Percentiles rank a stretch among this genome's conserved stretches.
These are phyloP conservation scores for Durotheca rogersii DNA, from an alignment of 495 filamentous ascomycete species.

Conservation along the genomic window DNA sequence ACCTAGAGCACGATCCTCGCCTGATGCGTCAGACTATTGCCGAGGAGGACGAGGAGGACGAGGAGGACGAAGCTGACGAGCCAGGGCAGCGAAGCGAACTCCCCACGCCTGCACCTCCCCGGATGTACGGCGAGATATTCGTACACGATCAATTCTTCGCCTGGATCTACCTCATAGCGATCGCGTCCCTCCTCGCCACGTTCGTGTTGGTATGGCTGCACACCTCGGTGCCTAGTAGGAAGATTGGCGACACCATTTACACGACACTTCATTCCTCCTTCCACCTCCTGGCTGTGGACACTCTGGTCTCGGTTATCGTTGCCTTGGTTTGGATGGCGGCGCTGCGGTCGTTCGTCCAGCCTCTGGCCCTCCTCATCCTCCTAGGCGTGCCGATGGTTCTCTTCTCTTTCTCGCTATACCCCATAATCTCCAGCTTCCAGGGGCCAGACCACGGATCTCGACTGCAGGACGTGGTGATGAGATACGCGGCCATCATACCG, in stretches of 20 bases:
- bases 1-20: slow-evolving; percentile 34
- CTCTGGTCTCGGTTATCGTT: slow-evolving; percentile 81
- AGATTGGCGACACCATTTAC: slow-evolving; percentile 88
- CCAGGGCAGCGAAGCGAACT: slow-evolving; percentile 19
- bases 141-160: slow-evolving; percentile 87
- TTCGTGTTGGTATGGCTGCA: slow-evolving; percentile 87
- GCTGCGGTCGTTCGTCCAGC: slow-evolving; percentile 78
- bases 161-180: slow-evolving; percentile 81
- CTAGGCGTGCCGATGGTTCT: slow-evolving; percentile 82
- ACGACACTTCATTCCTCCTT: slow-evolving; percentile 83
- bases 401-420: slow-evolving; percentile 85
- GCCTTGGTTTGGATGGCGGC: slow-evolving; percentile 89
- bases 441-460: slow-evolving; percentile 66
- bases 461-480: slow-evolving; percentile 85
- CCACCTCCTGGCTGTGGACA: slow-evolving; percentile 85
- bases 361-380: slow-evolving; percentile 73
- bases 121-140: slow-evolving; percentile 49
- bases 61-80: slow-evolving; percentile 19
- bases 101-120: slow-evolving; percentile 26
- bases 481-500: slow-evolving; percentile 79
- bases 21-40: slow-evolving; percentile 36
- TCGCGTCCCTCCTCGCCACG: slow-evolving; percentile 80
- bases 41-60: slow-evolving; percentile 35
- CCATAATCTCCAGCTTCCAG: slow-evolving; percentile 86
- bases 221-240: slow-evolving; percentile 66